A percentile compares a stretch with the other conserved stretches of the same genome.
These are phyloP conservation scores for Saccharum officinarum DNA, from an alignment of 176 grass and related monocot genomes.

Conservation along the genomic window DNA sequence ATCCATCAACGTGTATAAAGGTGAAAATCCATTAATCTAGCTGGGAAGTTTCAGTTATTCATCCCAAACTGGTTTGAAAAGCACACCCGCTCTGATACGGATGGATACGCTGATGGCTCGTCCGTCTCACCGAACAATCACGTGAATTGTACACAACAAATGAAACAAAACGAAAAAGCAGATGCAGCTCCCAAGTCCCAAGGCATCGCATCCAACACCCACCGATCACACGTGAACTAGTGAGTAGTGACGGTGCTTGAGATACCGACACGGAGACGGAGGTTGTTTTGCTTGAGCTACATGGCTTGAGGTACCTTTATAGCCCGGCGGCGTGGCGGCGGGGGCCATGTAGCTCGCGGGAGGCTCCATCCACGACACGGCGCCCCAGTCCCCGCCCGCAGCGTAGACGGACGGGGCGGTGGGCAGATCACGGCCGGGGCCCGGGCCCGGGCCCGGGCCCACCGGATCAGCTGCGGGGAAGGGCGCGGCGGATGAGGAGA, in stretches of 20 bases:
- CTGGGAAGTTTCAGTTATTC: background rate
- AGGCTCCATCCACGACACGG: slow-evolving; percentile 58
- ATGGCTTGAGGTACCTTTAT: background rate
- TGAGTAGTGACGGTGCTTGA: background rate
- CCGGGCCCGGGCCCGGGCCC: background rate
- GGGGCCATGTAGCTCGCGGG: slow-evolving; percentile 50
- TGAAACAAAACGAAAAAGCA: slow-evolving; percentile 10
- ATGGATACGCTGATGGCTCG: background rate
- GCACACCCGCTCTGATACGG: background rate
- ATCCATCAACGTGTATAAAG: background rate
- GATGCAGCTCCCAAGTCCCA: background rate
- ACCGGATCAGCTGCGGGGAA: slow-evolving; percentile 51
- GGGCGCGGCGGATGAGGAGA: slow-evolving; percentile 37
- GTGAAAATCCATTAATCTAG: background rate
- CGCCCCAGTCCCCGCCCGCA: slow-evolving; percentile 23
- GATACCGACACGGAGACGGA: background rate
- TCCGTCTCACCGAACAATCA: background rate
- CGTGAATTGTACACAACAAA: background rate
- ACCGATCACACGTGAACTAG: slow-evolving; percentile 14
- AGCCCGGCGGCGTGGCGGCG: background rate
- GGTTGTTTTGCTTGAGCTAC: too few species aligned
- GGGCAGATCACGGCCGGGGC: slow-evolving; percentile 26
- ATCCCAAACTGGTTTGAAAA: background rate
- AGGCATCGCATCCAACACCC: background rate
- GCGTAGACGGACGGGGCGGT: slow-evolving; percentile 45